Evolutionary conservation across 768 basidiomycete genomes (phyloP), one percentile per base, ranked within the genome.

Genomic region (Mycena amicta): DNA sequence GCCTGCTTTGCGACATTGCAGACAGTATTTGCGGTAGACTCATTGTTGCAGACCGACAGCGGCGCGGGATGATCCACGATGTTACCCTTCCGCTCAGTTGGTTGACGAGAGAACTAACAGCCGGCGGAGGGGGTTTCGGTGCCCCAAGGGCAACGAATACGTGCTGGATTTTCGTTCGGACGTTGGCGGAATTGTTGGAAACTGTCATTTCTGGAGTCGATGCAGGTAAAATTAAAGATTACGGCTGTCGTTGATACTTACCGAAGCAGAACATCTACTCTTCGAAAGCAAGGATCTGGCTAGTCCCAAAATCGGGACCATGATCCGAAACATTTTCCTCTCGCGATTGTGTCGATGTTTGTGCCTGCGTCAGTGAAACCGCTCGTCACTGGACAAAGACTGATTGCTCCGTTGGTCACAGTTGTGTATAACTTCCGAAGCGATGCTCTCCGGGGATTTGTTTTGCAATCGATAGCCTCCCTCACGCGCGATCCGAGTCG

Each of bases 11-110:
- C 54, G 76, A 82, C 53, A 69, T 80, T 43, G 57, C 84, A 18
- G 87, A 89, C 40, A 68, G 69, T 11, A 66, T 88, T 2, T 78
- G 80, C 47, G 73, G 73, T 5, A 73, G 72, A 15, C 63, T 77
- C 4, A 70, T 81, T 4, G 53, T 87, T 2, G 71, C 73, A 1
- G 64, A 66, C 40, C 69, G 67, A 0, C 66, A 69, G 55, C 61
- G 64, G 27, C 37, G 59, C 13, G 22, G 62, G 43, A 45, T 61
- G 16, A 67, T 84, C 0, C 80, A 87, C 64, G 72, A 75, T 16
- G 61, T 84, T 26, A 78, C 79, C 4, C 73, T 88, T 30, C 87
- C 87, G 0, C 77, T 77, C 2, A 80, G 76, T 52, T 88, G 85
- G 85, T 64, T 85, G 20, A 30, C 72, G 16, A 56, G 61, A 65